Base-by-base conservation (phyloP, 1,284 basidiomycete genomes). In the Trichosporon sp. region DNA sequence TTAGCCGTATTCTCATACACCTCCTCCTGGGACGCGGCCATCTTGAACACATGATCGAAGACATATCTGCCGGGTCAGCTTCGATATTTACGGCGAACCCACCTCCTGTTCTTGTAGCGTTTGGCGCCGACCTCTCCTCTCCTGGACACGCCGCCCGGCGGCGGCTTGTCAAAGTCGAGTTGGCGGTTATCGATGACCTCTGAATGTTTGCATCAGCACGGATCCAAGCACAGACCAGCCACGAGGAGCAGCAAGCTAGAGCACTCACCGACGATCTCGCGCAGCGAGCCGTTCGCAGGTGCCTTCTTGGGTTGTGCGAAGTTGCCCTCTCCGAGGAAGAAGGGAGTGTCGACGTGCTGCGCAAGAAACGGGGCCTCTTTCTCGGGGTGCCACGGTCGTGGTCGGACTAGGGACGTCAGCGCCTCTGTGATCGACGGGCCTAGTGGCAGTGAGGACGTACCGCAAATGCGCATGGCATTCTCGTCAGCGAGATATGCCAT, bases 111-210 rank as follows among this genome's bases (percentile, higher is more conserved):
- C 82, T 95, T 95, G 86, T 95, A 95, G 71, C 92, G 87, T 79
- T 91, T 92, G 51, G 91, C 91, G 53, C 92, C 92, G 56, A 60
- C 56, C 56, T 60, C 78, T 89, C 56, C 56, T 13, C 18, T 60
- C 56, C 32, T 60, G 29, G 56, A 15, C 56, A 60, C 15, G 2
- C 56, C 29, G 21, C 56, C 56, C 5, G 56, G 56, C 81, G 96
- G 93, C 67, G 93, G 91, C 51, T 93, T 93, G 82, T 98, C 95
- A 79, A 98, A 98, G n/a, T 93, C 93, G 70, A 98, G 87, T 73
- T 84, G 83, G 23, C 85, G 78, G 65, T 84, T 79, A 76, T 86
- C 85, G 67, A 85, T 80, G 15, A 85, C 83, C 70, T 85, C 85
- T 84, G 68, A 11, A 31, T 29, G 62, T 66, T 31, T 65, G 67